These are phyloP conservation scores for Fusarium pilosicola DNA, from an alignment of 2,329 filamentous ascomycete species.

Conservation along the genomic window DNA sequence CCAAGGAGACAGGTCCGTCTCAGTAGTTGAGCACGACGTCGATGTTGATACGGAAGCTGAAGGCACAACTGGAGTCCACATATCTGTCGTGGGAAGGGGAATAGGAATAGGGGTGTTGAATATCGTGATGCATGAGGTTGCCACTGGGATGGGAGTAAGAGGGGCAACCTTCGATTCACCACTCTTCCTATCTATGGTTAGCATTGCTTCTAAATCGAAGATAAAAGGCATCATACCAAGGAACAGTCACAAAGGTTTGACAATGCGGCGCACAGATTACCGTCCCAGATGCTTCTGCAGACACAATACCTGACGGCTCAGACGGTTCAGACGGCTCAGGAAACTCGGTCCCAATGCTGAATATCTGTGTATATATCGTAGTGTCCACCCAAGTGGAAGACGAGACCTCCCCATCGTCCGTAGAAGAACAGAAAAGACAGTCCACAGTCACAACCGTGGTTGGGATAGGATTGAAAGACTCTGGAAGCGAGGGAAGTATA, in stretches of 20 bases:
- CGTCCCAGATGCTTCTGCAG: slow-evolving; percentile 18
- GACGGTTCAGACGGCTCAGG: not conserved
- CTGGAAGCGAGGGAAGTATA: slow-evolving; percentile 13
- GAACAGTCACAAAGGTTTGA: slow-evolving; percentile 35
- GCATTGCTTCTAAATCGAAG: not conserved
- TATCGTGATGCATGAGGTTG: slow-evolving; percentile 37
- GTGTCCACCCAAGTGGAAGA: not conserved
- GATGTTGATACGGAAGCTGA: not conserved
- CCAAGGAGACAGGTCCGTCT: not conserved
- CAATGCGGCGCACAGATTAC: slow-evolving; percentile 37
- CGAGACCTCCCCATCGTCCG: not conserved
- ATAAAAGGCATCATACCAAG: slow-evolving; percentile 17
- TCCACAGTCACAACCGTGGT: slow-evolving; percentile 28
- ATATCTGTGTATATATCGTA: not conserved
- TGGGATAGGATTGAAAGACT: not conserved
- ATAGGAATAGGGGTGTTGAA: slow-evolving; percentile 13
- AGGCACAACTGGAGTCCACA: not conserved
- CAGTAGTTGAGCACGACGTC: slow-evolving; percentile 10
- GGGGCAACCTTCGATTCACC: slow-evolving; percentile 13
- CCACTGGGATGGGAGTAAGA: slow-evolving; percentile 11
- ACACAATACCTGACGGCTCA: not conserved
- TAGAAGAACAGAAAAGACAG: slow-evolving; percentile 27
- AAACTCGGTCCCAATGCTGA: not conserved
- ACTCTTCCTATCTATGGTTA: slow-evolving; percentile 20
- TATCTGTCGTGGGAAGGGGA: not conserved